Evolutionary conservation across 2,329 filamentous ascomycete species (phyloP).

Genomic region (Epichloe hybrida): DNA sequence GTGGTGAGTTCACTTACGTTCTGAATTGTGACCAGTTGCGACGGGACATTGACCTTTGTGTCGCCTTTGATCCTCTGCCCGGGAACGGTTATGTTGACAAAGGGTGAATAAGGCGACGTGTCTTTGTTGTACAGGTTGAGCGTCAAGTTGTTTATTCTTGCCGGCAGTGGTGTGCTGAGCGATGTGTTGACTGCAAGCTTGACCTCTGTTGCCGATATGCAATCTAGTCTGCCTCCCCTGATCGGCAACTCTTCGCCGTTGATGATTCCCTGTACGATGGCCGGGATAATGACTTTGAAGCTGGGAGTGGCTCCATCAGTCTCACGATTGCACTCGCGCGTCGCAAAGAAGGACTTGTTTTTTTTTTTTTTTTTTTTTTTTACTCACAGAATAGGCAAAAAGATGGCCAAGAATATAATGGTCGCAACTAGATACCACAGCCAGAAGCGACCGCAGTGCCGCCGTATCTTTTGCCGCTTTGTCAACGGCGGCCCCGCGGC

Average conservation of each 20-base stretch:
- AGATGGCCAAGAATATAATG: constrained; percentile 28
- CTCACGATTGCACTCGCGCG: not conserved
- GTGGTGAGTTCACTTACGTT: constrained; percentile 25
- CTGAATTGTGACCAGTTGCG: constrained; percentile 21
- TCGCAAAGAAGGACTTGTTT: not conserved
- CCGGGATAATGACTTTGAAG: constrained; percentile 32
- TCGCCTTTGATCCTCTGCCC: constrained; percentile 19
- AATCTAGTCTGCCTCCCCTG: constrained; percentile 20
- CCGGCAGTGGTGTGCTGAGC: constrained; percentile 24
- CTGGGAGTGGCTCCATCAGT: constrained; percentile 13
- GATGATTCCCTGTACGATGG: constrained; percentile 31
- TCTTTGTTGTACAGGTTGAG: constrained; percentile 29
- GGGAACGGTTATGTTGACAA: constrained; percentile 8
- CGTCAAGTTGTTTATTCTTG: constrained; percentile 23
- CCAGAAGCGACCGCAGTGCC: constrained; percentile 29
- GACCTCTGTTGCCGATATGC: constrained; percentile 19
- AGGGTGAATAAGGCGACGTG: constrained; percentile 10
- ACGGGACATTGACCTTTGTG: constrained; percentile 21
- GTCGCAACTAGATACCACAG: constrained; percentile 28
- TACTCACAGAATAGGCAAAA: constrained; percentile 32
- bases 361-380: too few species aligned
- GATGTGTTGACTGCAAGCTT: constrained; percentile 23
- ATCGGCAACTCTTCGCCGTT: constrained; percentile 27
- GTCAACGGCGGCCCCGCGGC: not conserved
- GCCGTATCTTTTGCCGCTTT: constrained; percentile 24